Evolutionary conservation across 495 filamentous ascomycete species (phyloP).

Genomic region (Aspergillus leporis): DNA sequence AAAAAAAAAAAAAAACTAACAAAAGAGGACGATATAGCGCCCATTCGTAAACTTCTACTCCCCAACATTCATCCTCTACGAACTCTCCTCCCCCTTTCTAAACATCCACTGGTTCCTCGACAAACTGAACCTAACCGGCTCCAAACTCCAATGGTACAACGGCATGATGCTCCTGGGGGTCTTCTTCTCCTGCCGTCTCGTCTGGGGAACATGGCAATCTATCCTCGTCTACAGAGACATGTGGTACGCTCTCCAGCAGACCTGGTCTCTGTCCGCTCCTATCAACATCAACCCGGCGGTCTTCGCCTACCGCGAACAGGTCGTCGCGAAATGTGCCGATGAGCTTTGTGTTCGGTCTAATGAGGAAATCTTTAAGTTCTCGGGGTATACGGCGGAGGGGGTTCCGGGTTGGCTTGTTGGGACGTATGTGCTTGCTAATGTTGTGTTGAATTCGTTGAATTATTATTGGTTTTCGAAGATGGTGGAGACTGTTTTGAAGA

Average conservation of each 20-base stretch:
- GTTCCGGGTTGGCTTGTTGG: constrained; percentile 80
- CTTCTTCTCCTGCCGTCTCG: constrained; percentile 86
- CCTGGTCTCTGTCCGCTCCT: constrained; percentile 31
- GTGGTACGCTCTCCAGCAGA: constrained; percentile 61
- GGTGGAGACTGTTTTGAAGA: constrained; percentile 86
- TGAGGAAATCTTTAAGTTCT: constrained; percentile 54
- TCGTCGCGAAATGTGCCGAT: constrained; percentile 32
- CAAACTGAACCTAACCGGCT: constrained; percentile 93
- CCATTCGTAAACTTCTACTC: constrained; percentile 95
- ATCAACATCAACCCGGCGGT: constrained; percentile 38
- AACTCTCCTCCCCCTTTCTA: constrained; percentile 90
- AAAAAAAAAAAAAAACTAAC: constrained; percentile 1
- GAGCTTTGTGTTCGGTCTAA: constrained; percentile 37
- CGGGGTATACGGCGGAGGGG: constrained; percentile 40
- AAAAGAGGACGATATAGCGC: constrained; percentile 31
- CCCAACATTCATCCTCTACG: constrained; percentile 91
- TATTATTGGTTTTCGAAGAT: constrained; percentile 98
- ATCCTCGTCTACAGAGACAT: constrained; percentile 76
- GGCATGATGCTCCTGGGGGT: constrained; percentile 62
- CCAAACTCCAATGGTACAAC: constrained; percentile 79
- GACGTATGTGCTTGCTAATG: constrained; percentile 74
- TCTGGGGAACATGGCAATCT: constrained; percentile 90
- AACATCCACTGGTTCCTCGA: constrained; percentile 99
- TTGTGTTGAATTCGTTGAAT: constrained; percentile 83
- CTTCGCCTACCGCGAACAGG: constrained; percentile 31